Evolutionary conservation across 2,329 filamentous ascomycete genomes (phyloP).

Genomic region (Penicillium sp.): DNA sequence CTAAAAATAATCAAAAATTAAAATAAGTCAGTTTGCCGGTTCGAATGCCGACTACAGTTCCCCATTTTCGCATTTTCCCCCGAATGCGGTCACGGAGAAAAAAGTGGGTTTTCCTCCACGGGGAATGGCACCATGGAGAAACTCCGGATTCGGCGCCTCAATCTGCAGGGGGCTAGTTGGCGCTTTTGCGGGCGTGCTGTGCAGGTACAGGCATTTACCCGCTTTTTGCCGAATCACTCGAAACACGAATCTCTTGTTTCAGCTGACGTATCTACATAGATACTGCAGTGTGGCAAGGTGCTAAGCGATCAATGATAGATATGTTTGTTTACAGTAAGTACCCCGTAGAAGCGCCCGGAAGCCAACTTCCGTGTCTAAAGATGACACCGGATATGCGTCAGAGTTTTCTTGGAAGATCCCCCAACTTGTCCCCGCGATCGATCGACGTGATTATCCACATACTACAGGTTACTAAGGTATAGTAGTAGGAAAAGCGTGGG

Average conservation of each 20-base stretch:
- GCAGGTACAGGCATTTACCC: conserved; percentile 15
- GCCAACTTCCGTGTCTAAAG: conserved; percentile 4
- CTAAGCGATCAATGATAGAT: too few species aligned
- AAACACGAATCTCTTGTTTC: conserved; percentile 7
- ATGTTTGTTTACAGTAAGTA: not conserved
- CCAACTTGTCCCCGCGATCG: conserved; percentile 12
- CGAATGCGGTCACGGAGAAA: not conserved
- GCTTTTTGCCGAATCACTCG: conserved; percentile 20
- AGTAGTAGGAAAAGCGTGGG: conserved; percentile 11
- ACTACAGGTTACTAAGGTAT: conserved; percentile 1
- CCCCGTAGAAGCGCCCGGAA: conserved; percentile 1
- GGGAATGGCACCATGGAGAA: conserved; percentile 23
- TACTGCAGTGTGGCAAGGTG: too few species aligned
- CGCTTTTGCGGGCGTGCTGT: not conserved
- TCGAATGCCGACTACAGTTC: not conserved
- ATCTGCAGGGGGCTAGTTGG: conserved; percentile 10
- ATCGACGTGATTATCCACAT: conserved; percentile 13
- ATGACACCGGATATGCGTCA: not conserved
- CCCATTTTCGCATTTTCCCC: not conserved
- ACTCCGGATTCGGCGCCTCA: conserved; percentile 18
- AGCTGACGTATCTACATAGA: conserved; percentile 4
- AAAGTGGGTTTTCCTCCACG: conserved; percentile 15
- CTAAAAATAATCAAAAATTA: not conserved
- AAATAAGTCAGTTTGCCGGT: not conserved
- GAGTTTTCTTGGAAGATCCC: conserved; percentile 3